These are phyloP conservation scores for Elongisporangium anandrum DNA, from an alignment of 352 stramenopile species.

Conservation along the genomic window DNA sequence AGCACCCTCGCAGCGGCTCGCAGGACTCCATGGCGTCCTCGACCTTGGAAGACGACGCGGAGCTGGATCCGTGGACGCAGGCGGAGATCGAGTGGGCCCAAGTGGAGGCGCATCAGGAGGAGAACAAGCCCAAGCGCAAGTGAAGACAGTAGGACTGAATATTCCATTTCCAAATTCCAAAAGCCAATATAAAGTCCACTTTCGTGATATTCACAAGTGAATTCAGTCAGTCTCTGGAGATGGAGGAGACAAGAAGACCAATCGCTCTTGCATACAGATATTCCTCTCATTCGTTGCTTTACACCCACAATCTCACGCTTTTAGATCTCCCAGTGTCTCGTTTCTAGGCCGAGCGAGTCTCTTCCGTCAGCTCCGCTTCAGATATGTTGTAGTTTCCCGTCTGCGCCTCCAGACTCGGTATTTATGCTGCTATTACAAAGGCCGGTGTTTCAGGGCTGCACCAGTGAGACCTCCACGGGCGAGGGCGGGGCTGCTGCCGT, in stretches of 20 bases:
- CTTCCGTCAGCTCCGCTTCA: too few relatives aligned
- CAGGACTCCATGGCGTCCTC: conserved; percentile 33
- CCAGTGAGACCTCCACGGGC: conserved; percentile 2
- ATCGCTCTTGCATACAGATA: too few relatives aligned
- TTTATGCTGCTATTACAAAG: not conserved
- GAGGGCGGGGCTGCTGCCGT: not conserved
- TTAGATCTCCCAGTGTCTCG: not conserved
- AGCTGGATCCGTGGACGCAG: conserved; percentile 56
- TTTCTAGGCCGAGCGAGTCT: not conserved
- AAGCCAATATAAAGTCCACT: not conserved
- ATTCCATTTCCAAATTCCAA: not conserved
- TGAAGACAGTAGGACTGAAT: not conserved
- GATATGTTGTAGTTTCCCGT: too few relatives aligned
- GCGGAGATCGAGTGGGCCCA: conserved; percentile 67
- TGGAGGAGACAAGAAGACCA: too few relatives aligned
- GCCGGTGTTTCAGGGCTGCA: not conserved
- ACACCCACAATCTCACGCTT: not conserved
- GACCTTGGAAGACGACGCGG: conserved; percentile 20
- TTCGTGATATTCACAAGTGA: too few relatives aligned
- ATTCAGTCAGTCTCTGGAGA: too few relatives aligned
- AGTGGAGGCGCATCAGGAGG: conserved; percentile 54
- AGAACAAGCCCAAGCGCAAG: not conserved
- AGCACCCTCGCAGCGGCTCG: conserved; percentile 22
- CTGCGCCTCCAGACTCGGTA: too few relatives aligned
- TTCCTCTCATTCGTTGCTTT: not conserved